These are phyloP conservation scores for Alternaria novae-zelandiae DNA, from an alignment of 2,329 filamentous ascomycete species.

Conservation along the genomic window DNA sequence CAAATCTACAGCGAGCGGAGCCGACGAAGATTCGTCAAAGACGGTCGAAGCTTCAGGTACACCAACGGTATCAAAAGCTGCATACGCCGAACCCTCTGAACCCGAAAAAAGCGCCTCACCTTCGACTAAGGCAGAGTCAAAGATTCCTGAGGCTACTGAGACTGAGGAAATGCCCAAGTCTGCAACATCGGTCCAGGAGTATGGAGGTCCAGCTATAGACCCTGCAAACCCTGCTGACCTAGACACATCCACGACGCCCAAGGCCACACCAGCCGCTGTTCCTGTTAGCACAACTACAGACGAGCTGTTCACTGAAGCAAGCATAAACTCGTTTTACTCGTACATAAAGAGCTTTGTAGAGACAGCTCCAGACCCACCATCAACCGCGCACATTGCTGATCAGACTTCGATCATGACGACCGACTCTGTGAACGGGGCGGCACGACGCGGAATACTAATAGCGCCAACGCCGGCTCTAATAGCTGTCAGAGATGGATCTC, in stretches of 20 bases:
- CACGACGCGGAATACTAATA: background rate
- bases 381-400: background rate
- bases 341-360: background rate
- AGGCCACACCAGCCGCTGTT: background rate
- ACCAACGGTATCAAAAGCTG: background rate
- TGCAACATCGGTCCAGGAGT: background rate
- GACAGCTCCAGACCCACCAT: background rate
- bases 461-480: background rate
- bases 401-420: background rate
- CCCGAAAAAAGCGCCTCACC: background rate
- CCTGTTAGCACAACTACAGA: background rate
- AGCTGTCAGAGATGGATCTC: fast-evolving
- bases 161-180: background rate
- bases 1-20: background rate
- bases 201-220: background rate
- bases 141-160: background rate
- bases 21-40: background rate
- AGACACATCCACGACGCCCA: background rate
- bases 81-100: background rate
- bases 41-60: background rate
- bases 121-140: background rate
- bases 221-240: background rate
- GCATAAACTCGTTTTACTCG: slow-evolving; percentile 1
- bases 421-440: background rate
- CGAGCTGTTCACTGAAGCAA: background rate